Evolutionary conservation across 768 basidiomycete species (phyloP).

Genomic region (Suillus subalutaceus): DNA sequence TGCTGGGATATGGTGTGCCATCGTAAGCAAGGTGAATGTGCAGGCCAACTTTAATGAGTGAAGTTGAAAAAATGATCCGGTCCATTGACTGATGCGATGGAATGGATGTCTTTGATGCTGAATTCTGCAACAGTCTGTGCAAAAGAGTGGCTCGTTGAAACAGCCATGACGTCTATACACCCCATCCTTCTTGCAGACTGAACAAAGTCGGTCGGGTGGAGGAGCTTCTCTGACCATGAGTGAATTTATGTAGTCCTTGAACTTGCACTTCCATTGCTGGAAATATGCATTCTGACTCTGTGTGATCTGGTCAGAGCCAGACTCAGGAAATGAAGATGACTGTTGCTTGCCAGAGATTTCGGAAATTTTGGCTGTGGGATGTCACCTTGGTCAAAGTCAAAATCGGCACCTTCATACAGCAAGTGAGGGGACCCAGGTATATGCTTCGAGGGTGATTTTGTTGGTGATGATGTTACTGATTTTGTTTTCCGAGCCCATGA

Average conservation of each 20-base stretch:
- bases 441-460: neutral
- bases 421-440: neutral
- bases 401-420: neutral
- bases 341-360: neutral
- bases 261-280: neutral
- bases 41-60: neutral
- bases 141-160: neutral
- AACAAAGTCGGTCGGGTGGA: neutral
- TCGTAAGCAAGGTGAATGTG: neutral
- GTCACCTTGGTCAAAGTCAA: slow-evolving; percentile 3
- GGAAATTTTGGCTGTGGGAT: neutral
- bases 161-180: neutral
- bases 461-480: neutral
- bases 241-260: slow-evolving; percentile 2
- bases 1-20: neutral
- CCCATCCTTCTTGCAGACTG: neutral
- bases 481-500: neutral
- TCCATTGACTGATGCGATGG: neutral
- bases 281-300: slow-evolving; percentile 1
- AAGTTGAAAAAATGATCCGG: neutral
- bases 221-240: slow-evolving; percentile 2
- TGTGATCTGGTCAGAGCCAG: neutral
- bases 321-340: neutral
- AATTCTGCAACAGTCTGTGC: slow-evolving; percentile 1
- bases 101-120: neutral